Evolutionary conservation across 352 stramenopile species (phyloP).

Genomic region (Phytophthora fragariaefolia): DNA sequence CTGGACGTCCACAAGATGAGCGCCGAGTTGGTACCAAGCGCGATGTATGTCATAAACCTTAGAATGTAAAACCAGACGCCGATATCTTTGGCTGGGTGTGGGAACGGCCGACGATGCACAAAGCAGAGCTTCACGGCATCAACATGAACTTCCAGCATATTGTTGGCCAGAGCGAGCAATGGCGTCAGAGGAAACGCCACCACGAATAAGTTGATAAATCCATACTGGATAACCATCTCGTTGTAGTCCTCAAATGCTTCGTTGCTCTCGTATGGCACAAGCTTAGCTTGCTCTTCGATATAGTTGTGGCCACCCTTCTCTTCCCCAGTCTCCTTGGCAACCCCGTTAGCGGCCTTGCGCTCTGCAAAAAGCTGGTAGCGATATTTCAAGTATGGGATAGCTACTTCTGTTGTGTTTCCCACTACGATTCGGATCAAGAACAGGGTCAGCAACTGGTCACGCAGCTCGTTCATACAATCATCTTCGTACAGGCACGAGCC

Average conservation of each 20-base stretch:
- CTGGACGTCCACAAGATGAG: slow-evolving; percentile 87
- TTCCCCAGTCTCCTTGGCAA: slow-evolving; percentile 13
- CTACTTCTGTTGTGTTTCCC: slow-evolving; percentile 90
- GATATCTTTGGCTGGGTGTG: slow-evolving; percentile 86
- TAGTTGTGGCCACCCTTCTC: slow-evolving; percentile 68
- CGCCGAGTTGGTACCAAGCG: slow-evolving; percentile 78
- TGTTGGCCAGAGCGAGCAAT: slow-evolving; percentile 90
- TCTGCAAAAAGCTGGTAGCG: slow-evolving; percentile 69
- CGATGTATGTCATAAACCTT: slow-evolving; percentile 82
- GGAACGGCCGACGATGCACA: slow-evolving; percentile 79
- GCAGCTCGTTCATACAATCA: slow-evolving; percentile 90
- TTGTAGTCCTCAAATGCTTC: slow-evolving; percentile 92
- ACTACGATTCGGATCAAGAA: slow-evolving; percentile 94
- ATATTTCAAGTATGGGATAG: slow-evolving; percentile 88
- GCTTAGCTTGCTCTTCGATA: slow-evolving; percentile 86
- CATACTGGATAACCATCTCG: slow-evolving; percentile 95
- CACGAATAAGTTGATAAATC: slow-evolving; percentile 96
- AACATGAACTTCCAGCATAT: slow-evolving; percentile 92
- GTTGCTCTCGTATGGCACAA: slow-evolving; percentile 82
- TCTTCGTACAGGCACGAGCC: slow-evolving; percentile 84
- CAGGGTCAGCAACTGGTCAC: slow-evolving; percentile 91
- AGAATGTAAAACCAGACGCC: slow-evolving; percentile 93
- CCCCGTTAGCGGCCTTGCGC: slow-evolving; percentile 25
- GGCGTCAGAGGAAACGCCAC: slow-evolving; percentile 94
- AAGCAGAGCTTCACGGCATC: slow-evolving; percentile 89